These are phyloP conservation scores for Erysimum cheiri DNA, from an alignment of 441 rosid species.

Conservation along the genomic window DNA sequence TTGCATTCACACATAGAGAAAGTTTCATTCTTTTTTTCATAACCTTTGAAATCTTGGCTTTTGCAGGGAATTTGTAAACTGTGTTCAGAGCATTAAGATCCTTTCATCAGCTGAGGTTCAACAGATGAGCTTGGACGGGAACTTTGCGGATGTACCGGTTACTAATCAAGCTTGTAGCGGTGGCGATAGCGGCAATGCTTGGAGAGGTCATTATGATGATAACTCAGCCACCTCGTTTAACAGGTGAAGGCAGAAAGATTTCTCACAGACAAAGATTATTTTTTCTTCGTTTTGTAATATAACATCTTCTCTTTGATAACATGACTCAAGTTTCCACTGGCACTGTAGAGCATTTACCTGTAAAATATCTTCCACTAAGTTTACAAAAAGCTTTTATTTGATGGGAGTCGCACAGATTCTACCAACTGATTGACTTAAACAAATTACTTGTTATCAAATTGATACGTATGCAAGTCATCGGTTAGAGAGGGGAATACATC, in stretches of 20 bases:
- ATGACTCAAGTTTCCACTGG: conserved; percentile 31
- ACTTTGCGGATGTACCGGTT: conserved; percentile 69
- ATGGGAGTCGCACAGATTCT: background rate
- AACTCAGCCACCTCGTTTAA: conserved; percentile 87
- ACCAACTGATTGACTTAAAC: background rate
- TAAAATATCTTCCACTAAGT: conserved; percentile 30
- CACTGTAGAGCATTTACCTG: conserved; percentile 44
- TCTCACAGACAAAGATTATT: conserved; percentile 29
- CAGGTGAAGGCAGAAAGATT: conserved; percentile 49
- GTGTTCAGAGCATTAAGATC: conserved; percentile 95
- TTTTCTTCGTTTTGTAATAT: conserved; percentile 34
- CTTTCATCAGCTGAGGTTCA: conserved; percentile 93
- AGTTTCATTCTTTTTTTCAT: background rate
- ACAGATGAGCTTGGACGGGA: conserved; percentile 96
- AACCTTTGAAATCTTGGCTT: conserved; percentile 10
- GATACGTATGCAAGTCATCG: background rate
- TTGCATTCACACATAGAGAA: background rate
- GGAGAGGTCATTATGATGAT: conserved; percentile 89
- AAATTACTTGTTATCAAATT: background rate
- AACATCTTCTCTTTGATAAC: conserved; percentile 23
- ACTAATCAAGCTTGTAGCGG: conserved; percentile 87
- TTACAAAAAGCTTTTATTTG: conserved; percentile 12
- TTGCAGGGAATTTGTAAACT: conserved; percentile 86
- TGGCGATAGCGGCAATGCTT: conserved; percentile 81
- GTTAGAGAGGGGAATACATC: background rate